Conservation (phyloP, 352 stramenopile genomes). For the Phytophthora kernoviae region DNA sequence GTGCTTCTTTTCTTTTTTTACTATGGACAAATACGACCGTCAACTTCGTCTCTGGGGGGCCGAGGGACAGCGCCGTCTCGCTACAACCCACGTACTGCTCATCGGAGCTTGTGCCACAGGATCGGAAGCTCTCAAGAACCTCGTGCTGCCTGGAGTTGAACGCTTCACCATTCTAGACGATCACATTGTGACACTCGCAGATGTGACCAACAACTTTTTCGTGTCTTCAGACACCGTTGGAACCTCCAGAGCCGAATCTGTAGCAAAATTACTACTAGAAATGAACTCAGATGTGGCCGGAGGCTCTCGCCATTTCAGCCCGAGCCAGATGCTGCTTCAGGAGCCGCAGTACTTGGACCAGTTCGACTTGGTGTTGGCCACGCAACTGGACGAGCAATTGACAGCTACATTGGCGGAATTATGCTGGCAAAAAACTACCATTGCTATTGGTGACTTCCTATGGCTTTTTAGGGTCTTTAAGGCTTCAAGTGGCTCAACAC, state of each 20-base stretch:
- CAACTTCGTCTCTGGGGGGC: conserved; percentile 98
- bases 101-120: conserved; percentile 92
- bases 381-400: conserved; percentile 75
- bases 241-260: conserved; percentile 77
- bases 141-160: conserved; percentile 91
- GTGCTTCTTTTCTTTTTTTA: conserved; percentile 3
- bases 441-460: conserved; percentile 90
- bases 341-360: conserved; percentile 65
- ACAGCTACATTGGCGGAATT: conserved; percentile 62
- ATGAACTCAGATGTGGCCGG: conserved; percentile 96
- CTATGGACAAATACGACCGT: conserved; percentile 97
- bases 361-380: conserved; percentile 89
- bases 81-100: conserved; percentile 90
- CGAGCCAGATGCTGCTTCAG: conserved; percentile 52
- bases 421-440: conserved; percentile 77
- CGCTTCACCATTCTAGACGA: conserved; percentile 96
- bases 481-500: conserved; percentile 89
- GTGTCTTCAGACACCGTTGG: conserved; percentile 61
- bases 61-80: conserved; percentile 92
- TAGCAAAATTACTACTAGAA: conserved; percentile 89
- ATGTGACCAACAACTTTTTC: conserved; percentile 96
- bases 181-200: conserved; percentile 60
- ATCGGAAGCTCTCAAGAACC: conserved; percentile 98
- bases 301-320: conserved; percentile 43
- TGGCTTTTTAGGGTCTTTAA: conserved; percentile 92